Evolutionary conservation across 2,329 filamentous ascomycete species (phyloP).

Genomic region (Colletotrichum lini): DNA sequence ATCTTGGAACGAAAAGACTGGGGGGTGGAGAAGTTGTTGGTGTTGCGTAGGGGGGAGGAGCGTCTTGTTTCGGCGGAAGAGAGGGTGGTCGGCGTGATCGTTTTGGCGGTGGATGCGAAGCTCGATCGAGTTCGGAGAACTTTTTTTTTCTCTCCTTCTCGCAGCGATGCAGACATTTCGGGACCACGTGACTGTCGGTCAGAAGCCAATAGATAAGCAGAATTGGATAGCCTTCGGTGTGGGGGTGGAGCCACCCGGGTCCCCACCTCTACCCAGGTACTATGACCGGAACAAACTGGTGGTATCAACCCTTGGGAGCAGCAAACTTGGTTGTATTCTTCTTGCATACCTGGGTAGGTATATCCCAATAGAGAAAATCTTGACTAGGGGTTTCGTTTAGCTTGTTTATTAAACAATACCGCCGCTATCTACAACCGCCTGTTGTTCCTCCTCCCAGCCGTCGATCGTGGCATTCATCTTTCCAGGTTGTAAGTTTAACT

Average conservation of each 20-base stretch:
- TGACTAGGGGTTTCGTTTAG: too few species aligned
- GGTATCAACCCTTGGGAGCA: too few species aligned
- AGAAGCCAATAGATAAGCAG: not conserved
- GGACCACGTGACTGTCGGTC: constrained; percentile 11
- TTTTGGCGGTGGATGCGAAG: constrained; percentile 2
- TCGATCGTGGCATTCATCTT: too few species aligned
- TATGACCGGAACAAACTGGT: not conserved
- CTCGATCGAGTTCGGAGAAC: constrained; percentile 8
- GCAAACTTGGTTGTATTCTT: too few species aligned
- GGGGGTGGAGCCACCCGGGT: not conserved
- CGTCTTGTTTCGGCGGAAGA: constrained; percentile 6
- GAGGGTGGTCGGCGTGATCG: constrained; percentile 1
- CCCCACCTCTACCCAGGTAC: not conserved
- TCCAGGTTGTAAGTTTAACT: too few species aligned
- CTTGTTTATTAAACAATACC: too few species aligned
- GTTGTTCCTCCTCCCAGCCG: too few species aligned
- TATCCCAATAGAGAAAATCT: too few species aligned
- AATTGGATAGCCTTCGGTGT: not conserved
- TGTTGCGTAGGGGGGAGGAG: not conserved
- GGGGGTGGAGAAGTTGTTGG: not conserved
- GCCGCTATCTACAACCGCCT: too few species aligned
- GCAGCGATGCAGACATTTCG: constrained; percentile 20
- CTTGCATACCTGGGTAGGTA: too few species aligned
- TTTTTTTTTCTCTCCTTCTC: constrained; percentile 20
- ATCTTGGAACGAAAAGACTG: constrained; percentile 19